Percentiles rank a stretch among this genome's conserved stretches.
Conservation (phyloP, 2,329 filamentous ascomycete species). For the Sporothrix dimorphospora region DNA sequence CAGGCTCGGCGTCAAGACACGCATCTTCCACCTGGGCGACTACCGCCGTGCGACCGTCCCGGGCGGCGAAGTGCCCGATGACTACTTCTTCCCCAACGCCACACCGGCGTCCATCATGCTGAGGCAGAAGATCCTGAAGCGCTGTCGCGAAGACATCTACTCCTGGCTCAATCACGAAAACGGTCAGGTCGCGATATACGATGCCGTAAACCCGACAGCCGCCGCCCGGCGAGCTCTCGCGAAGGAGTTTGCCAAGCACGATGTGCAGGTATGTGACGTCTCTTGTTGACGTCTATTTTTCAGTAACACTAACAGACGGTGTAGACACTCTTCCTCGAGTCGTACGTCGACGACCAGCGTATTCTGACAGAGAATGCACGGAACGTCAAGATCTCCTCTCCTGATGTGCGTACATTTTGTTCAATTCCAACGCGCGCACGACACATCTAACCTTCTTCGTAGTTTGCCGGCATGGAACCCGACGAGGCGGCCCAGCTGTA, state of each 20-base stretch:
- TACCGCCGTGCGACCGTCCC: constrained; percentile 91
- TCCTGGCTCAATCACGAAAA: constrained; percentile 96
- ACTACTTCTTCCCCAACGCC: constrained; percentile 97
- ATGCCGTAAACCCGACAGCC: constrained; percentile 92
- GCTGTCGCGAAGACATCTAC: constrained; percentile 96
- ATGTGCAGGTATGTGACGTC: constrained; percentile 69
- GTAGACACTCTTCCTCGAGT: constrained; percentile 94
- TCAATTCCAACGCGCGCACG: background rate
- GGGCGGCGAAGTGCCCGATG: constrained; percentile 83
- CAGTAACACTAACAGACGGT: background rate
- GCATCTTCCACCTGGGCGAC: constrained; percentile 96
- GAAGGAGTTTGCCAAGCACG: constrained; percentile 97
- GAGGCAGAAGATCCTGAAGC: constrained; percentile 95
- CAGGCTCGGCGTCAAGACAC: constrained; percentile 94
- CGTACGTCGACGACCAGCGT: constrained; percentile 86
- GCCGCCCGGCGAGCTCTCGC: constrained; percentile 80
- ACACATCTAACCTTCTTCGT: background rate
- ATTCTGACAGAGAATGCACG: constrained; percentile 97
- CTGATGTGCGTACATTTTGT: constrained; percentile 65
- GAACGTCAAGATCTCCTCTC: constrained; percentile 96
- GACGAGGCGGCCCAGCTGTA: constrained; percentile 93
- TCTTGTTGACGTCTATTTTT: background rate
- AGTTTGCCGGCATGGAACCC: constrained; percentile 90
- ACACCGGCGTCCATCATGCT: constrained; percentile 90
- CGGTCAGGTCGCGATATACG: constrained; percentile 96